phyloP scores from a whole-genome alignment of 2,329 filamentous ascomycete genomes.

The Clonostachys rosea region DNA sequence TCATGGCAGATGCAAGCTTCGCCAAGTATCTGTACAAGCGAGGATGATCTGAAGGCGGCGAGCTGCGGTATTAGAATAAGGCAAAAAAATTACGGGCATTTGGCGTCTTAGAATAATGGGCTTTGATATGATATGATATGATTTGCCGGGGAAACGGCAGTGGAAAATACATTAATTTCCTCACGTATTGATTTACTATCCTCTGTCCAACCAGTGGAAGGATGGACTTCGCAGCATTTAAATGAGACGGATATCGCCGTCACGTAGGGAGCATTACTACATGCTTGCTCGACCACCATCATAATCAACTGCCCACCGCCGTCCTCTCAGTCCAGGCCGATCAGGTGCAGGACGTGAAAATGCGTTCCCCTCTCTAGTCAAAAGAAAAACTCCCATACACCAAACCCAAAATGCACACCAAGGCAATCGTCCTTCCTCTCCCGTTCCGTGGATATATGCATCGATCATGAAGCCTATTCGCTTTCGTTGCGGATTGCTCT shows the following conservation, averaged over 20 bases:
- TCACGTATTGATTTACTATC: background rate
- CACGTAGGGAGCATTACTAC: too few relatives aligned
- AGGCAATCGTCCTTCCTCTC: background rate
- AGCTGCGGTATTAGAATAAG: background rate
- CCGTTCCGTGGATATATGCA: too few relatives aligned
- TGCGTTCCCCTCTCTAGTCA: background rate
- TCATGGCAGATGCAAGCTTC: slow-evolving; percentile 54
- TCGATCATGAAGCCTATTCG: too few relatives aligned
- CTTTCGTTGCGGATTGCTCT: background rate
- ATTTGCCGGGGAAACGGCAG: background rate
- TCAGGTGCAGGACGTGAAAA: background rate
- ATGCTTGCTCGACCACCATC: too few relatives aligned
- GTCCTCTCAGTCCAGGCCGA: too few relatives aligned
- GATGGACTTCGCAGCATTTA: background rate
- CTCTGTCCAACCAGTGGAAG: too few relatives aligned
- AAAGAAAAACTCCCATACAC: background rate
- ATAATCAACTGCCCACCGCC: background rate
- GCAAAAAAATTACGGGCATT: slow-evolving; percentile 11
- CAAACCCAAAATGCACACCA: background rate
- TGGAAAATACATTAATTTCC: background rate
- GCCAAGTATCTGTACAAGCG: slow-evolving; percentile 53
- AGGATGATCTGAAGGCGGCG: slow-evolving; percentile 10
- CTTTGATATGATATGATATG: background rate
- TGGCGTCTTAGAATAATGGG: background rate
- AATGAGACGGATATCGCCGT: too few relatives aligned